phyloP scores from a whole-genome alignment of 768 basidiomycete species.

The Boletus coccyginus region DNA sequence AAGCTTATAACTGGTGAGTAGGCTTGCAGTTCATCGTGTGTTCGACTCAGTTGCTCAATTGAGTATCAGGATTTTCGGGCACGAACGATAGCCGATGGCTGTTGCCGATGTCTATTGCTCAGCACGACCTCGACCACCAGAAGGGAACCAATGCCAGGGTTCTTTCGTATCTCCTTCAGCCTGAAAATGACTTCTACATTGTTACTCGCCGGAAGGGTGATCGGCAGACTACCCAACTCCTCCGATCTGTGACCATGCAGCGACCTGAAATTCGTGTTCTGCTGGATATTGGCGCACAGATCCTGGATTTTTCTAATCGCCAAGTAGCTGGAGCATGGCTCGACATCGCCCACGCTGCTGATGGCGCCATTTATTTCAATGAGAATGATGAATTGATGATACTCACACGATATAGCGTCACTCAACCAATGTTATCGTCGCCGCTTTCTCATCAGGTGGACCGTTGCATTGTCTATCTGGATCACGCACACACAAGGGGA shows the following conservation, averaged over 20 bases:
- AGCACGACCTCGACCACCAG: no score
- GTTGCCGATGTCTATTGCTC: constrained; percentile 18
- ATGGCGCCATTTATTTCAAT: constrained; percentile 28
- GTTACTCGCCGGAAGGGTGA: not conserved
- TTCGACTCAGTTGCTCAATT: not conserved
- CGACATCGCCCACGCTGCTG: not conserved
- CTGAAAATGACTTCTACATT: constrained; percentile 15
- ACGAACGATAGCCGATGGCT: constrained; percentile 38
- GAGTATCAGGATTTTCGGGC: constrained; percentile 35
- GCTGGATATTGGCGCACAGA: constrained; percentile 54
- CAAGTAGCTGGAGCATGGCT: constrained; percentile 44
- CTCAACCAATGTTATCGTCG: constrained; percentile 25
- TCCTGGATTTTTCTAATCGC: constrained; percentile 44
- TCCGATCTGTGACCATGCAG: constrained; percentile 31
- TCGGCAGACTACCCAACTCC: constrained; percentile 5
- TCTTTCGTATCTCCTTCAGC: constrained; percentile 10
- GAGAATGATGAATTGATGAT: constrained; percentile 30
- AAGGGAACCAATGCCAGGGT: no score
- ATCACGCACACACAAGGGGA: constrained; percentile 37
- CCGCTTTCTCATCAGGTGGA: constrained; percentile 26
- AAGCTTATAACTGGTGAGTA: constrained; percentile 6
- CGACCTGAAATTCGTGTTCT: constrained; percentile 40
- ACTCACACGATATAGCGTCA: constrained; percentile 16
- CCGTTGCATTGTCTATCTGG: constrained; percentile 34
- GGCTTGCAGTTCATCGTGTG: not conserved